Conservation (phyloP, 2,329 filamentous ascomycete genomes). For the Corinectria fuckeliana region DNA sequence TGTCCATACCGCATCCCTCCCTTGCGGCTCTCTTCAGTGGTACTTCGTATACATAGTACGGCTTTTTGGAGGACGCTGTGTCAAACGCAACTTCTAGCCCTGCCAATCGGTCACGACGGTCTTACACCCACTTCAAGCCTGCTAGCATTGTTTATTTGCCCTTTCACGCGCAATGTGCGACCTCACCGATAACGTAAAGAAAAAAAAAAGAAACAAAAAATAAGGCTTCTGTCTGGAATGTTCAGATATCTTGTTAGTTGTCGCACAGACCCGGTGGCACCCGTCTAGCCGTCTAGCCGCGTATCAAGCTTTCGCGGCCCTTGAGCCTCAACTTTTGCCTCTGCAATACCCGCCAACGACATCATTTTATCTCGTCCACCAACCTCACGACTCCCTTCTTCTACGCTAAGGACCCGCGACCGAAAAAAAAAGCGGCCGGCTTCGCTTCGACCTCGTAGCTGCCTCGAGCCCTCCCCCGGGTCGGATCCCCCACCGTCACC, state of each 20-base stretch:
- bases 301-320: background rate
- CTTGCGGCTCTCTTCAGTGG: no score
- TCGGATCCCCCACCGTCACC: constrained; percentile 22
- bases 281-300: background rate
- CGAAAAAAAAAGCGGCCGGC: background rate
- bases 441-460: constrained; percentile 43
- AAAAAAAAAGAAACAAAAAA: background rate
- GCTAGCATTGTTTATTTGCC: background rate
- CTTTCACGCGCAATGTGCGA: background rate
- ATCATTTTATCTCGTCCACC: background rate
- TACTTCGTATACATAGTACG: no score
- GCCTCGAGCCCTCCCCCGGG: constrained; percentile 13
- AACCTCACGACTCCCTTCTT: background rate
- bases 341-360: background rate
- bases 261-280: constrained; percentile 4
- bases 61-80: background rate
- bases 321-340: constrained; percentile 8
- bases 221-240: background rate
- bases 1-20: constrained; percentile 11
- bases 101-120: background rate
- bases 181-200: background rate
- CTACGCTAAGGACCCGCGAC: background rate
- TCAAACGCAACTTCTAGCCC: background rate
- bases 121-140: background rate
- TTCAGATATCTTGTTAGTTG: background rate